Base-by-base conservation (phyloP, 176 grass and related monocot genomes). In the Lolium multiflorum region DNA sequence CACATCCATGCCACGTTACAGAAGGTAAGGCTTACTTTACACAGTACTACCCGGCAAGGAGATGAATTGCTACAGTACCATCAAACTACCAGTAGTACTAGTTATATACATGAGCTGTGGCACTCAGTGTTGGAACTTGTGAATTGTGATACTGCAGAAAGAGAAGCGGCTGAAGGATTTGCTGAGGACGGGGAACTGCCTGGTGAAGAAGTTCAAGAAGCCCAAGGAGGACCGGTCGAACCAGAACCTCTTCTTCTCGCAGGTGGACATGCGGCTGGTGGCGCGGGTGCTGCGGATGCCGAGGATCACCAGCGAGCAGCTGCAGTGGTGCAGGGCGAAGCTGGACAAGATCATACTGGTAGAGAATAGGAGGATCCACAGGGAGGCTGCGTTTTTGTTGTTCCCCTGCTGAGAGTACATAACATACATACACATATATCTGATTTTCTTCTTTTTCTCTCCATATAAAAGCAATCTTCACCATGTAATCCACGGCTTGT, bases 131-230 rank as follows among this genome's bases (percentile, higher is more conserved):
- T 65, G 22, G 46, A 66, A 88, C 31, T 18, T 12, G 6, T 71
- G 21, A 7, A 28, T 28, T 28, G 28, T 25, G 64, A 51, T 13
- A 2, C 0, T 75, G 84, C 90, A 98, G 97, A 98, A 96, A 85
- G 91, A 94, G 38, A 98, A 94, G 87, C 94, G 83, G 80, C 78
- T 98, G 71, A 98, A 94, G 86, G 97, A 98, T 84, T 81, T 92
- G 71, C 74, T 98, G 87, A 81, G 91, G 81, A 98, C 92, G 0
- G 94, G 97, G 7, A 98, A 98, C 85, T 98, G 97, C 87, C 44
- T 98, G 0, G 94, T 98, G 31, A 98, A 98, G 85, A 98, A 98
- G 88, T 94, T 98, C 82, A 96, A 98, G 85, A 98, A 90, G 80
- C 94, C 97, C 21, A 96, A 90, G 87, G 94, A 98, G 84, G 97